These are phyloP conservation scores for Hansfordia pulvinata DNA, from an alignment of 2,329 filamentous ascomycete species.

Conservation along the genomic window DNA sequence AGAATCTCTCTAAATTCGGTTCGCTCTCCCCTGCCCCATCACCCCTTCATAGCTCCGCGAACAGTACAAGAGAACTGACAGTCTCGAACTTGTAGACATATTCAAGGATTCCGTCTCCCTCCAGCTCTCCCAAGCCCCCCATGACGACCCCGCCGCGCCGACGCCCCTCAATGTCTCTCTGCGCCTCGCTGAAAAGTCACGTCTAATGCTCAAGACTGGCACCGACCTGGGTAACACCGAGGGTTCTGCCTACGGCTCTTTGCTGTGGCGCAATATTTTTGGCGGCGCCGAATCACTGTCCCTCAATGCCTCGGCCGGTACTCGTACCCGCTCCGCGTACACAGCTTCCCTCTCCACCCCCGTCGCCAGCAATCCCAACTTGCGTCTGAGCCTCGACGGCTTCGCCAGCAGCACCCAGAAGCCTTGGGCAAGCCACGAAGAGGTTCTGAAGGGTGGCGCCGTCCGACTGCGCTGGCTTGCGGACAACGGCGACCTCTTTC, in stretches of 20 bases:
- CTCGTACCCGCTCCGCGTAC: constrained; percentile 82
- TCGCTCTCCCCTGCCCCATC: constrained; percentile 15
- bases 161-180: constrained; percentile 75
- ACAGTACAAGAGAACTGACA: background rate
- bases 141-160: constrained; percentile 53
- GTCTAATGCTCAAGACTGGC: constrained; percentile 81
- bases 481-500: constrained; percentile 52
- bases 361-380: constrained; percentile 70
- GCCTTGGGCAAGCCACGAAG: constrained; percentile 87
- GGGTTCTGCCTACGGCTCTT: constrained; percentile 81
- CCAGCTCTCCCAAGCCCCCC: constrained; percentile 65
- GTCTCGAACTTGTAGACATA: constrained; percentile 45
- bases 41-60: background rate
- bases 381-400: constrained; percentile 65
- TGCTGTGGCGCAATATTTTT: constrained; percentile 82
- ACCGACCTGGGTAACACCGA: constrained; percentile 91
- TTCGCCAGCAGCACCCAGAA: constrained; percentile 78
- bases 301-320: constrained; percentile 77
- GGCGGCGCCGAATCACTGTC: constrained; percentile 86
- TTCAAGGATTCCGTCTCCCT: constrained; percentile 74
- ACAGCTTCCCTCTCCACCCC: constrained; percentile 76
- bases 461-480: constrained; percentile 66
- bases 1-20: constrained; percentile 67
- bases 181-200: constrained; percentile 64
- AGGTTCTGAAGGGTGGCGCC: constrained; percentile 66